phyloP scores from a whole-genome alignment of 2,329 filamentous ascomycete genomes.

The Colletotrichum sp. region DNA sequence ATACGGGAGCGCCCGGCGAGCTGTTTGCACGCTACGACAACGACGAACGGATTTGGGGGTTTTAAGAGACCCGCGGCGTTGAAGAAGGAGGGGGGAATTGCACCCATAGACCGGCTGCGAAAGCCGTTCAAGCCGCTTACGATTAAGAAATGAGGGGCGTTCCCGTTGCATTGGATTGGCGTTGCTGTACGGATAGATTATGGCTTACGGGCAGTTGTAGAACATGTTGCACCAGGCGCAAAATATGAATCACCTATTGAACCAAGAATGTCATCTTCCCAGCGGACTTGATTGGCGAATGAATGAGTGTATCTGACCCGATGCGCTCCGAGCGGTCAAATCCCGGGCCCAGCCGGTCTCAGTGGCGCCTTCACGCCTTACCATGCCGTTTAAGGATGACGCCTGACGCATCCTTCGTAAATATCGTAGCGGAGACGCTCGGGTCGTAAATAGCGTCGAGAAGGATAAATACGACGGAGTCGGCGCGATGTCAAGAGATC shows the following conservation, averaged over 20 bases:
- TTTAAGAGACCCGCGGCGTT: conserved; percentile 51
- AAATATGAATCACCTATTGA: neutral
- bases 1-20: conserved; percentile 43
- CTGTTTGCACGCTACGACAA: conserved; percentile 59
- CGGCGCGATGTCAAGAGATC: neutral
- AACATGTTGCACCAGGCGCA: neutral
- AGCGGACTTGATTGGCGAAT: neutral
- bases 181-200: neutral
- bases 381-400: neutral
- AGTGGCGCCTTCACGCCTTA: neutral
- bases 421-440: neutral
- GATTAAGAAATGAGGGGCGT: conserved; percentile 42
- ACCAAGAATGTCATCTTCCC: neutral
- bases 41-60: conserved; percentile 38
- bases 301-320: neutral
- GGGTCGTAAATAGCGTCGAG: neutral
- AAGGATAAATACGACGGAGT: neutral
- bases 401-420: conserved; percentile 5
- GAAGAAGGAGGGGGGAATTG: conserved; percentile 42
- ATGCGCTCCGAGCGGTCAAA: neutral
- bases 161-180: neutral
- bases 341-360: neutral
- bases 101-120: conserved; percentile 54
- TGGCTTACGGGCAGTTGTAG: neutral
- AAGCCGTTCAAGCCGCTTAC: conserved; percentile 65